Evolutionary conservation across 768 basidiomycete genomes (phyloP).

Genomic region (Mycena epipterygia): DNA sequence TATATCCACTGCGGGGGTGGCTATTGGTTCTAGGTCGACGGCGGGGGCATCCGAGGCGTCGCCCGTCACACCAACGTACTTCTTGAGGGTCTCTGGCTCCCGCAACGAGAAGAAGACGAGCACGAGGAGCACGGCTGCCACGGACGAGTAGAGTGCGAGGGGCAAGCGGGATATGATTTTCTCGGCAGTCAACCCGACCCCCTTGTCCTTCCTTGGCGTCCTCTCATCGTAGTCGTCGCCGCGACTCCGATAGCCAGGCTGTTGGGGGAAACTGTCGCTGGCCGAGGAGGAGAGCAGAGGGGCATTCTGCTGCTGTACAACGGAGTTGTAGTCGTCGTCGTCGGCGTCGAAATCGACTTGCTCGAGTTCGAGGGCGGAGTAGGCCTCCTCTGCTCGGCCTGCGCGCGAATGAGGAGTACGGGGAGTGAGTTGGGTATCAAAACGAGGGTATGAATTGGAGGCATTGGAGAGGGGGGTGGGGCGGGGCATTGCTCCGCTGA

Average conservation of each 20-base stretch:
- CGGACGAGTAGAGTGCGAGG: conserved; percentile 59
- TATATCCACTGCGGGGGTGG: conserved; percentile 27
- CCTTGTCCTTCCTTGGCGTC: conserved; percentile 33
- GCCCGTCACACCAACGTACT: conserved; percentile 55
- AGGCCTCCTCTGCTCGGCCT: conserved; percentile 68
- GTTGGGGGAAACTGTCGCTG: conserved; percentile 55
- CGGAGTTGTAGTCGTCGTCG: conserved; percentile 51
- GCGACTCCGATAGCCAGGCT: conserved; percentile 53
- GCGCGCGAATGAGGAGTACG: conserved; percentile 75
- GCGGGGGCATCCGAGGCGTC: conserved; percentile 8
- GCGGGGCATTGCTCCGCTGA: conserved; percentile 51
- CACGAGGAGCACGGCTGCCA: conserved; percentile 62
- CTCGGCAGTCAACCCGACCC: conserved; percentile 38
- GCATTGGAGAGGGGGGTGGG: conserved; percentile 55
- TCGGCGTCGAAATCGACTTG: conserved; percentile 53
- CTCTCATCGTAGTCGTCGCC: conserved; percentile 54
- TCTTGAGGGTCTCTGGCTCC: conserved; percentile 60
- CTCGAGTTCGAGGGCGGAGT: conserved; percentile 63
- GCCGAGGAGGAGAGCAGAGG: conserved; percentile 65
- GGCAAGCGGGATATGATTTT: conserved; percentile 52
- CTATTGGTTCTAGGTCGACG: not conserved
- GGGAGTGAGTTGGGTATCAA: conserved; percentile 60
- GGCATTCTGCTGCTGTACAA: conserved; percentile 56
- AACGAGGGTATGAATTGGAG: conserved; percentile 42
- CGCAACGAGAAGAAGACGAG: conserved; percentile 65